Evolutionary conservation across 805 yeast genomes (phyloP).

Genomic region (Metschnikowia borealis): DNA sequence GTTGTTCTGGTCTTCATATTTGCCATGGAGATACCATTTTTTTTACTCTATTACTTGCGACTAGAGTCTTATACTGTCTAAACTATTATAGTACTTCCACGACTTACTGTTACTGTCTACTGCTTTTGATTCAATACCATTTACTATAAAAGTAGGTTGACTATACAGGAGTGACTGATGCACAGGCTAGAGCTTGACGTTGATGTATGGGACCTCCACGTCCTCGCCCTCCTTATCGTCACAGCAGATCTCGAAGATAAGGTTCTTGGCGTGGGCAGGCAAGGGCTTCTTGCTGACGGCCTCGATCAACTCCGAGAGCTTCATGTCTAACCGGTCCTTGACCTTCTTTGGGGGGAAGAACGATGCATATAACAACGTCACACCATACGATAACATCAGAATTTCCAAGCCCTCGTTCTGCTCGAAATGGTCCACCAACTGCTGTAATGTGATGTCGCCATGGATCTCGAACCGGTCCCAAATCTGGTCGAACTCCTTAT

Average conservation of each 20-base stretch:
- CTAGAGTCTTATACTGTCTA: too few relatives aligned
- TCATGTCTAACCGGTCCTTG: conserved; percentile 67
- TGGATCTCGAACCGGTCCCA: conserved; percentile 91
- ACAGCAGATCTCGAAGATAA: conserved; percentile 86
- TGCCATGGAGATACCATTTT: too few relatives aligned
- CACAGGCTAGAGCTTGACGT: conserved; percentile 40
- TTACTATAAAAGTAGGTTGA: background rate
- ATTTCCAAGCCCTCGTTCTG: conserved; percentile 81
- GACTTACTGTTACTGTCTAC: too few relatives aligned
- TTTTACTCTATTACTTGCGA: too few relatives aligned
- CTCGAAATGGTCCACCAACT: conserved; percentile 70
- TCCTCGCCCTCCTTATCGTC: conserved; percentile 93
- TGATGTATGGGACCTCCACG: conserved; percentile 88
- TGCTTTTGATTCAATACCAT: too few relatives aligned
- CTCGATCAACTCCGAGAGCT: conserved; percentile 72
- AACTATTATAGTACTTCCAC: too few relatives aligned
- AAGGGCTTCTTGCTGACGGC: conserved; percentile 81
- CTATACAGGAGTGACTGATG: too few relatives aligned
- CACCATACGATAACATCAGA: conserved; percentile 89
- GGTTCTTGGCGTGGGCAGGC: conserved; percentile 65
- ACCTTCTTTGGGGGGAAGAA: conserved; percentile 91
- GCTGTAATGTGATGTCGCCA: conserved; percentile 72
- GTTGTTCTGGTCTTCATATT: too few relatives aligned
- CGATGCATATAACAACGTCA: conserved; percentile 83
- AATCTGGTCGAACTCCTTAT: conserved; percentile 74